Evolutionary conservation across 2,329 filamentous ascomycete species (phyloP), one percentile per base, ranked within the genome.

Genomic region (Aspergillus ruber): DNA sequence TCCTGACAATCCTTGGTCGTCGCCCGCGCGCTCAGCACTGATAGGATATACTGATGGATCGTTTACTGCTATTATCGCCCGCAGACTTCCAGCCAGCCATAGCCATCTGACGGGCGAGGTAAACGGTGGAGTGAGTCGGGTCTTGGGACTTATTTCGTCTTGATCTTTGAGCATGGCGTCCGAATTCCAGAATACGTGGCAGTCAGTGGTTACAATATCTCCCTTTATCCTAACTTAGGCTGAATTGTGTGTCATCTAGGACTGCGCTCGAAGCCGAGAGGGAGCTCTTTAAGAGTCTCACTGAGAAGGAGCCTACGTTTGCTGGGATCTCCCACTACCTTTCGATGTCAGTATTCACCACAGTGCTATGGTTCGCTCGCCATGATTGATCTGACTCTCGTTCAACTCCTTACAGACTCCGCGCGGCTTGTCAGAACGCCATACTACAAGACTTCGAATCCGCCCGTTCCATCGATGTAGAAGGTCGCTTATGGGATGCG

Each of bases 401-500:
- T 41, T 43, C 36, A 33, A 29, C 21, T 45, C 38, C 41, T 15
- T 42, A 21, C 60, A 87, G 84, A 56, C 83, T 86, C 66, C 88
- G 88, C 56, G 72, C 83, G 43, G 78, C 80, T 50, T 90, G 85
- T 64, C 83, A 90, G 63, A 77, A 79, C 54, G 80, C 82, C 48
- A 83, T 91, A 50, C 86, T 89, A 62, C 71, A 79, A 63, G 84
- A 95, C 67, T 66, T 70, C 47, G 63, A 69, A 50, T 55, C 62
- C 43, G 63, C 68, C 41, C 60, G 76, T 74, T 51, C 72, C 74
- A 53, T 77, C 82, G 77, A 82, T 48, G 78, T 85, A 45, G 89
- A 95, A 66, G 69, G 74, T 49, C 78, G 76, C 51, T 78, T 97
- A 42, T 97, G 91, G 91, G 76, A 82, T 51, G 79, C 82, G 45